Percentiles rank a stretch among this genome's conserved stretches.
phyloP scores from a whole-genome alignment of 2,329 filamentous ascomycete genomes.

The Aspergillus sclerotialis region DNA sequence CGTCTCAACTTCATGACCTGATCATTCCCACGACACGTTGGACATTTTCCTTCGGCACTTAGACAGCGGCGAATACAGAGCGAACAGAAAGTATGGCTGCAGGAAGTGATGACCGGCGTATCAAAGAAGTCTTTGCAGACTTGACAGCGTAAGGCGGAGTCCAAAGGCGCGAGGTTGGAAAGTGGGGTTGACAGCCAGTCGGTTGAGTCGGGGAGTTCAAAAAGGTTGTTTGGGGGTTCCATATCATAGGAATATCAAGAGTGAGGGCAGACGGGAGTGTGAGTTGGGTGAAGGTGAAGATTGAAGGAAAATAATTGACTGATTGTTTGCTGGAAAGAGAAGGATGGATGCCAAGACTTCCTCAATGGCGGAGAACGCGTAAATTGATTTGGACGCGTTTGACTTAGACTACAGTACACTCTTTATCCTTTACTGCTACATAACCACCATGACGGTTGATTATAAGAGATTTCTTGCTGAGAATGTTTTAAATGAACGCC shows the following conservation, averaged over 20 bases:
- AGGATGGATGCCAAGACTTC: slow-evolving; percentile 2
- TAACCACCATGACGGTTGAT: slow-evolving; percentile 38
- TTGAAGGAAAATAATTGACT: neutral
- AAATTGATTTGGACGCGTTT: neutral
- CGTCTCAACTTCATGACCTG: slow-evolving; percentile 78
- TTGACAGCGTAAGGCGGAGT: slow-evolving; percentile 83
- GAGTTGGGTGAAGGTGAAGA: too few species aligned
- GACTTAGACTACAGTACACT: too few species aligned
- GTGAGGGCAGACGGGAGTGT: neutral
- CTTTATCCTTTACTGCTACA: neutral
- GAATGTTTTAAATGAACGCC: slow-evolving; percentile 68
- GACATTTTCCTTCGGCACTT: slow-evolving; percentile 77
- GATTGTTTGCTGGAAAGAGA: slow-evolving; percentile 1
- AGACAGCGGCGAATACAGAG: slow-evolving; percentile 86
- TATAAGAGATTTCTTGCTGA: slow-evolving; percentile 68
- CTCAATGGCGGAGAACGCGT: neutral
- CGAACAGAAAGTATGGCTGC: slow-evolving; percentile 94
- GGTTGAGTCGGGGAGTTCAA: slow-evolving; percentile 38
- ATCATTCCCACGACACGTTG: slow-evolving; percentile 68
- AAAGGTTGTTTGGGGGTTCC: slow-evolving; percentile 16
- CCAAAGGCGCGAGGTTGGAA: slow-evolving; percentile 47
- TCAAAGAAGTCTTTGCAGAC: slow-evolving; percentile 97
- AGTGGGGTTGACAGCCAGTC: slow-evolving; percentile 45
- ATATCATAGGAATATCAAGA: neutral
- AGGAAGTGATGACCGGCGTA: slow-evolving; percentile 91